These are phyloP conservation scores for Arthrobotrys conoides DNA, from an alignment of 2,329 filamentous ascomycete species.

Conservation along the genomic window DNA sequence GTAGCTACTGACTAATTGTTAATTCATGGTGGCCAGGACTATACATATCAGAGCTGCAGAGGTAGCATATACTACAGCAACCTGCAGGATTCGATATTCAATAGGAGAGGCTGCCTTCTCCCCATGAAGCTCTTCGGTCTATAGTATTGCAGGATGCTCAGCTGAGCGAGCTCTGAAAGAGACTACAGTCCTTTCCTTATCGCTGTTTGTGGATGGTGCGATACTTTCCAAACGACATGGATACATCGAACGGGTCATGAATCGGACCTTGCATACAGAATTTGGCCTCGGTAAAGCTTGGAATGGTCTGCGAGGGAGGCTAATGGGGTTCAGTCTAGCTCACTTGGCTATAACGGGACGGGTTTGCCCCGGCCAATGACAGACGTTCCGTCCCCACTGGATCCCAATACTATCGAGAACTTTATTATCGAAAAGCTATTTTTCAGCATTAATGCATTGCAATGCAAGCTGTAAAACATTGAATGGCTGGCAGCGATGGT, in stretches of 20 bases:
- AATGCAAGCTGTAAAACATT: too few relatives aligned
- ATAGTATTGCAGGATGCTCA: background rate
- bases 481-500: background rate
- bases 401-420: background rate
- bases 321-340: background rate
- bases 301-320: too few relatives aligned
- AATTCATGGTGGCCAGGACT: background rate
- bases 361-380: conserved; percentile 18
- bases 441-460: background rate
- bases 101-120: background rate
- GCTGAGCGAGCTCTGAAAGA: background rate
- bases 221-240: background rate
- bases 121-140: background rate
- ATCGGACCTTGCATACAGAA: conserved; percentile 14
- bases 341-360: conserved; percentile 1
- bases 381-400: background rate
- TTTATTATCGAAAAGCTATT: background rate
- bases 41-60: too few relatives aligned
- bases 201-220: conserved; percentile 2
- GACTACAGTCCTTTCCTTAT: background rate
- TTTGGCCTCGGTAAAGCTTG: conserved; percentile 26
- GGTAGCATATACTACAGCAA: too few relatives aligned
- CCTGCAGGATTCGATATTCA: background rate
- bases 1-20: background rate
- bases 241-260: background rate